Evolutionary conservation across 176 grass and related monocot genomes (phyloP), one percentile per base, ranked within the genome.

Genomic region (Pontederia paniculata): DNA sequence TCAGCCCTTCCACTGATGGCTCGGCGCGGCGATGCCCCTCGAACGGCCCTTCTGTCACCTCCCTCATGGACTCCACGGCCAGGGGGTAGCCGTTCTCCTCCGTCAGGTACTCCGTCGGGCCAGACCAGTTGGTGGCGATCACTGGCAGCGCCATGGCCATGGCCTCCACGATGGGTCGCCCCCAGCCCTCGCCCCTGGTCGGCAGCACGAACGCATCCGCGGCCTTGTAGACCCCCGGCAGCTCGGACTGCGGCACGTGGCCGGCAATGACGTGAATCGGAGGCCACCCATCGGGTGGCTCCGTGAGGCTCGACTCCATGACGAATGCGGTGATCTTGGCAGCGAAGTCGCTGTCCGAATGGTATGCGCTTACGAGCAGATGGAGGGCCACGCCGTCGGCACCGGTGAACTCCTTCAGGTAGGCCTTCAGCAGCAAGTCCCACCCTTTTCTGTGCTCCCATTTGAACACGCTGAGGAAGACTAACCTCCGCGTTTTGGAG

Each of bases 381-480:
- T 83, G 70, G 10, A 88, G 68, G 0, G 44, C 69, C 0, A 83
- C 84, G 23, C 72, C 73, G 42, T 88, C 84, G 16, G 79, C 54
- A 64, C 57, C 17, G 12, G 84, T 79, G 65, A 88, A 88, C 50
- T 88, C 84, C 62, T 88, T 75, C 45, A 80, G 23, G 23, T 76
- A 88, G 9, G 76, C 79, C 45, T 47, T 79, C 9, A 88, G 69
- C 65, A 88, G 76, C 65, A 83, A 76, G 55, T 88, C 84, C 84
- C 84, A 88, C 42, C 84, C 84, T 66, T 88, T 88, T 54, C 84
- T 66, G 14, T 79, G 59, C 65, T 88, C 84, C 84, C 84, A 88
- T 62, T 88, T 88, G 72, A 88, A 88, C 54, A 88, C 59, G 23
- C 84, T 88, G 7, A 88, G 79, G 45, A 88, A 83, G 49, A 74